A percentile compares a stretch with the other conserved stretches of the same genome.
Conservation (phyloP, 768 basidiomycete species). For the Kwoniella dendrophila region DNA sequence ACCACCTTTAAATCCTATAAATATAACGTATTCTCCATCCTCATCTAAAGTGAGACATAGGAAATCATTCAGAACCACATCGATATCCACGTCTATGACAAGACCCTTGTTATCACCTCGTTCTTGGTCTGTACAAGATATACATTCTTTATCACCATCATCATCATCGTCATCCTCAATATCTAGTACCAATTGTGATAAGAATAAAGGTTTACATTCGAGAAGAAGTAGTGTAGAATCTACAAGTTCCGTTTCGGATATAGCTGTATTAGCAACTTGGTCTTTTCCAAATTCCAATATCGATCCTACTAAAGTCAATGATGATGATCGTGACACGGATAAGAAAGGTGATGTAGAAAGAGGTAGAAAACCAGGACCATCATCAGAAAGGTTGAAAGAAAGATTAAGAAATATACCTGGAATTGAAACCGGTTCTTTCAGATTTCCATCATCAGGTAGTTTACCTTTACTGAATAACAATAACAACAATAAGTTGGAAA, state of each 20-base stretch:
- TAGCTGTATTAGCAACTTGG: constrained; percentile 35
- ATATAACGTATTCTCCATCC: constrained; percentile 15
- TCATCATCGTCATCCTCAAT: too few relatives aligned
- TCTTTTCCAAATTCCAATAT: constrained; percentile 21
- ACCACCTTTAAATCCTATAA: constrained; percentile 10
- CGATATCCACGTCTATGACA: not conserved
- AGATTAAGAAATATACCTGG: constrained; percentile 19
- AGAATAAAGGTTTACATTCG: constrained; percentile 3
- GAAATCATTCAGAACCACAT: too few relatives aligned
- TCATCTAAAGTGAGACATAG: not conserved
- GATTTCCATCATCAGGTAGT: constrained; percentile 3
- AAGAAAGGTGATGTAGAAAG: not conserved
- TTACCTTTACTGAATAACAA: not conserved
- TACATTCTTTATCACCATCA: constrained; percentile 4
- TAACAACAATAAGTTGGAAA: not conserved
- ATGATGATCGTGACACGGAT: not conserved
- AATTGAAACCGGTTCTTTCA: constrained; percentile 17
- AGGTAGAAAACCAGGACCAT: constrained; percentile 9
- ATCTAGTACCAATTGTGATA: not conserved
- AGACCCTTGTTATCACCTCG: constrained; percentile 10
- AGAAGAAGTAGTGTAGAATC: constrained; percentile 18
- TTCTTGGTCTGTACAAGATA: constrained; percentile 21
- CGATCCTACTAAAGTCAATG: not conserved
- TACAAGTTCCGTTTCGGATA: constrained; percentile 25
- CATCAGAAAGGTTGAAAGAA: constrained; percentile 21